Percentiles rank a stretch among this genome's conserved stretches.
Evolutionary conservation across 228 moss, liverwort and hornwort species (phyloP).

Genomic region (Sphagnum magellanicum): DNA sequence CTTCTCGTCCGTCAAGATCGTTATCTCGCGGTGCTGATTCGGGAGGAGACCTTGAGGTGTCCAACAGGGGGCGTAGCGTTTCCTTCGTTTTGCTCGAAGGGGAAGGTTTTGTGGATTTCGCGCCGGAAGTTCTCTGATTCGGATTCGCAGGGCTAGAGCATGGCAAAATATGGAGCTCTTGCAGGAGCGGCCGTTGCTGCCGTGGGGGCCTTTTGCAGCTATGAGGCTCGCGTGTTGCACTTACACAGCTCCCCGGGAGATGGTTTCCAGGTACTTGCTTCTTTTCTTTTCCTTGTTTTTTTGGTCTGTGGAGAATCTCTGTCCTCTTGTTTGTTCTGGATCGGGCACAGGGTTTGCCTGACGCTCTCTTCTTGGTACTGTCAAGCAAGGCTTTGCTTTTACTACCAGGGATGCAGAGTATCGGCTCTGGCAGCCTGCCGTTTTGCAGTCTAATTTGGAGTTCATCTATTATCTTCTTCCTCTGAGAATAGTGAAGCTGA

Average conservation of each 20-base stretch:
- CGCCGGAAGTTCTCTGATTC: background rate
- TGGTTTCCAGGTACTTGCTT: slow-evolving; percentile 4
- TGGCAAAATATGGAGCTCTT: slow-evolving; percentile 8
- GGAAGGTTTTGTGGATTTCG: background rate
- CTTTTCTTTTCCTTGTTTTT: too few species aligned
- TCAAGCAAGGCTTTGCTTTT: too few species aligned
- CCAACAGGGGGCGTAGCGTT: too few species aligned
- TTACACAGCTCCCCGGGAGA: slow-evolving; percentile 5
- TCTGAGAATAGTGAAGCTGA: too few species aligned
- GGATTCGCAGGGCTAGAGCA: background rate
- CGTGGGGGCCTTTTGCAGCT: slow-evolving; percentile 8
- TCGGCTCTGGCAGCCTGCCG: too few species aligned
- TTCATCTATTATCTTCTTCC: too few species aligned
- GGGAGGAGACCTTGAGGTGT: background rate
- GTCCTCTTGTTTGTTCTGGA: too few species aligned
- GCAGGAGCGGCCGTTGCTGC: slow-evolving; percentile 8
- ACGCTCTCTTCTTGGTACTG: too few species aligned
- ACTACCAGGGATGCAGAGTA: too few species aligned
- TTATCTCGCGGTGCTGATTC: background rate
- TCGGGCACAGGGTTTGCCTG: too few species aligned
- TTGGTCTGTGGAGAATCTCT: too few species aligned
- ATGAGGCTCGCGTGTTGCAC: slow-evolving; percentile 9
- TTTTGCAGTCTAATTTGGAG: too few species aligned
- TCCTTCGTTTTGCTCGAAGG: background rate
- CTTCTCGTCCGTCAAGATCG: background rate